phyloP scores from a whole-genome alignment of 2,329 filamentous ascomycete genomes.

The Epichloe baconii region DNA sequence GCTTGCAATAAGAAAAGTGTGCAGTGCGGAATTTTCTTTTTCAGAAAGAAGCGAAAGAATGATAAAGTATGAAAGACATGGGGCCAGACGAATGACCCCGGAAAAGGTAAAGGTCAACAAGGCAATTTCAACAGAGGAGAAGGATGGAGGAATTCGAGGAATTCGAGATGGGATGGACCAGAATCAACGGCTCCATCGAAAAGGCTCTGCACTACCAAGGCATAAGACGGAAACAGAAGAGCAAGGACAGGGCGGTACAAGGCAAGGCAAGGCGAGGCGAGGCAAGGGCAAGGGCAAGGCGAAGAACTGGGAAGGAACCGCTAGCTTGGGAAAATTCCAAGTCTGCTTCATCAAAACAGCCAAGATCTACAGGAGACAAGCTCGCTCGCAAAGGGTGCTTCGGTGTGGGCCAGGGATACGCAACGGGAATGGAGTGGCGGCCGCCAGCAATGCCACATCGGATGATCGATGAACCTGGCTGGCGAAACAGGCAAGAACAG shows the following conservation, averaged over 20 bases:
- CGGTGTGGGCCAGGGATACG: not conserved
- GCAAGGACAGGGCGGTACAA: too few relatives aligned
- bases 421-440: not conserved
- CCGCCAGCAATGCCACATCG: not conserved
- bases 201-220: not conserved
- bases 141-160: not conserved
- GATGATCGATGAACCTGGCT: not conserved
- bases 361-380: too few relatives aligned
- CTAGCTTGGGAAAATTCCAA: too few relatives aligned
- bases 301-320: too few relatives aligned
- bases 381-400: too few relatives aligned
- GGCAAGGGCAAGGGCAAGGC: too few relatives aligned
- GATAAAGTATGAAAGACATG: not conserved
- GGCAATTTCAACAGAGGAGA: not conserved
- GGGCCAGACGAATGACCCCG: not conserved
- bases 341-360: too few relatives aligned
- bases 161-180: not conserved
- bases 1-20: not conserved
- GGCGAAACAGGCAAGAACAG: not conserved
- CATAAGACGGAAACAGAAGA: not conserved
- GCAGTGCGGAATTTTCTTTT: not conserved
- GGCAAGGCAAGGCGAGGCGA: too few relatives aligned
- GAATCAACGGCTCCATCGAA: not conserved
- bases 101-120: not conserved
- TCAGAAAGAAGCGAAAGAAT: not conserved